phyloP scores from a whole-genome alignment of 352 stramenopile genomes.

The Globisporangium apiculatum region DNA sequence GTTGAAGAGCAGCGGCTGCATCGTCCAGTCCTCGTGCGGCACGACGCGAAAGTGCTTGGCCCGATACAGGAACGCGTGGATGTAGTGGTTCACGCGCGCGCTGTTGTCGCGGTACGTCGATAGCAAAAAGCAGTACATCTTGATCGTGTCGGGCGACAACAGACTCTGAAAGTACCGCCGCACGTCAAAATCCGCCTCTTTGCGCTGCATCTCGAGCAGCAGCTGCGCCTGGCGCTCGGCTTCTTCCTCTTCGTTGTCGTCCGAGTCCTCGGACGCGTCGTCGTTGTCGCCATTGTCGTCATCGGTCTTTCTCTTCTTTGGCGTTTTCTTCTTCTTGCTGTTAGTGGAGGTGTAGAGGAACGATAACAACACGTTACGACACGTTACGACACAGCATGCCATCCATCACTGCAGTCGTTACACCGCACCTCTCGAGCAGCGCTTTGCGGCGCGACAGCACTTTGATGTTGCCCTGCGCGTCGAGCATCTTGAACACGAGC shows the following conservation, averaged over 20 bases:
- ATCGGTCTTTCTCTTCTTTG: conserved; percentile 35
- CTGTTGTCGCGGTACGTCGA: conserved; percentile 67
- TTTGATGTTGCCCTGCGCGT: conserved; percentile 80
- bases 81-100: conserved; percentile 84
- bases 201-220: conserved; percentile 80
- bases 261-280: conserved; percentile 27
- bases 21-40: conserved; percentile 65
- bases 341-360: not conserved
- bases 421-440: conserved; percentile 38
- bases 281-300: conserved; percentile 20
- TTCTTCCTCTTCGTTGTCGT: conserved; percentile 73
- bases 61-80: conserved; percentile 85
- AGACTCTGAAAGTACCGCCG: conserved; percentile 78
- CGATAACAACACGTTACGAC: too few species aligned
- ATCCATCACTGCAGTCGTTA: too few species aligned
- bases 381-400: too few species aligned
- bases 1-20: conserved; percentile 85
- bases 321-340: conserved; percentile 25
- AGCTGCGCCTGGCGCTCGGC: conserved; percentile 57
- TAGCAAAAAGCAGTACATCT: conserved; percentile 79
- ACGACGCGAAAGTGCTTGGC: conserved; percentile 77
- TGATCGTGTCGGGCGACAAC: conserved; percentile 71
- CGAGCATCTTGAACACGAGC: conserved; percentile 84
- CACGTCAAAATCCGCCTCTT: conserved; percentile 82
- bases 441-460: conserved; percentile 71